Evolutionary conservation across 1,284 basidiomycete species (phyloP).

Genomic region (Leccinum angustisporum): DNA sequence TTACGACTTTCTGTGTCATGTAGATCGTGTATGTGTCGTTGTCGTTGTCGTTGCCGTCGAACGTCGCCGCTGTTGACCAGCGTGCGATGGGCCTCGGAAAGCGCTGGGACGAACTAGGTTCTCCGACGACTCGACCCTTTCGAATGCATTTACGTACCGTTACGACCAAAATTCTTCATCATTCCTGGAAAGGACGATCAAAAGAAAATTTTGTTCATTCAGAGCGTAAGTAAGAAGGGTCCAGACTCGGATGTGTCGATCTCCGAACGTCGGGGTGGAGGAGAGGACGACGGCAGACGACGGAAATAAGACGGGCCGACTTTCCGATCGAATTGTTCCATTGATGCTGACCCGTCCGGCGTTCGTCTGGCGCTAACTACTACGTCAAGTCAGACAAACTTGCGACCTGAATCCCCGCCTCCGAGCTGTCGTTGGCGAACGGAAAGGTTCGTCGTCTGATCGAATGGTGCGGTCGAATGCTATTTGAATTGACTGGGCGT

Average conservation of each 20-base stretch:
- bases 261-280: not conserved
- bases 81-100: not conserved
- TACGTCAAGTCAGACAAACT: not conserved
- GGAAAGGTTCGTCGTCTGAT: not conserved
- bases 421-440: not conserved
- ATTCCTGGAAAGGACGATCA: not conserved
- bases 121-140: not conserved
- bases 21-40: not conserved
- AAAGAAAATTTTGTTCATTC: not conserved
- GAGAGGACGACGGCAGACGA: not conserved
- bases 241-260: not conserved
- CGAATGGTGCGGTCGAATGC: not conserved
- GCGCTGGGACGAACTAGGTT: not conserved
- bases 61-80: not conserved
- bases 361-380: not conserved
- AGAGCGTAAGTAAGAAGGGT: not conserved
- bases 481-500: not conserved
- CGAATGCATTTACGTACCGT: not conserved
- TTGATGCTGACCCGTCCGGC: not conserved
- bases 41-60: not conserved
- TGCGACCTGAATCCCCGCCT: not conserved
- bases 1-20: not conserved
- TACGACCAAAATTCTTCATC: not conserved
- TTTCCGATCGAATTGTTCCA: not conserved
- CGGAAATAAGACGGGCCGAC: not conserved